Evolutionary conservation across 345 rosid species (phyloP), one percentile per base, ranked within the genome.

Genomic region (Viola odorata): DNA sequence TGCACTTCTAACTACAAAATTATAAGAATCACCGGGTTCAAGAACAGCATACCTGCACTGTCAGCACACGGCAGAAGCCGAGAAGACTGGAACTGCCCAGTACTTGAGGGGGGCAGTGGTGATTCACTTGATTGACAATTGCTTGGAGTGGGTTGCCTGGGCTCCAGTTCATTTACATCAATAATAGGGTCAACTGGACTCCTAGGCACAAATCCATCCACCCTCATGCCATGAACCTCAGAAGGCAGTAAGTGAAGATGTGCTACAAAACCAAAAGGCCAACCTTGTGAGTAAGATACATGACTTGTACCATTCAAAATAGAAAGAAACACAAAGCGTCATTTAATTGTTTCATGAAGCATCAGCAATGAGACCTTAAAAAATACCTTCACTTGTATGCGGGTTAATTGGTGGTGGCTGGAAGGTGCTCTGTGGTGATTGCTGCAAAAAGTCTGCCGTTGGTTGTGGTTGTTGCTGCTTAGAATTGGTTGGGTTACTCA

Each of bases 401-500:
- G 48, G 59, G 6, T 55, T 64, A 38, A 66, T 68, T 40, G 64
- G n/a, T n/a, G n/a, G n/a, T n/a, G 41, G 59, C 14, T 59, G 66
- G 53, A 63, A 57, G 36, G 45, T 47, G 37, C 54, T 55, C 37
- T 61, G 74, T 16, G 52, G 71, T 45, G 57, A 54, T 23, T 57
- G 71, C 70, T 49, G 60, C 58, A 57, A 23, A 53, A n/a, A 58
- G 53, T 11, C 44, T 6, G 68, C 57, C 50, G 60, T 72, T 52
- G 53, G 37, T 23, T 64, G 73, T 47, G 60, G 58, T 55, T 41
- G 64, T 14, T 53, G 63, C 37, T 57, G 70, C 40, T 61, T 60
- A 54, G 73, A 63, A 57, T 50, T 53, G 38, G 38, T 62, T 7
- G 65, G 16, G 16, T 39, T n/a, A n/a, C n/a, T 12, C 56, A 32